phyloP scores from a whole-genome alignment of 768 basidiomycete genomes.

The Agrocybe praecox region DNA sequence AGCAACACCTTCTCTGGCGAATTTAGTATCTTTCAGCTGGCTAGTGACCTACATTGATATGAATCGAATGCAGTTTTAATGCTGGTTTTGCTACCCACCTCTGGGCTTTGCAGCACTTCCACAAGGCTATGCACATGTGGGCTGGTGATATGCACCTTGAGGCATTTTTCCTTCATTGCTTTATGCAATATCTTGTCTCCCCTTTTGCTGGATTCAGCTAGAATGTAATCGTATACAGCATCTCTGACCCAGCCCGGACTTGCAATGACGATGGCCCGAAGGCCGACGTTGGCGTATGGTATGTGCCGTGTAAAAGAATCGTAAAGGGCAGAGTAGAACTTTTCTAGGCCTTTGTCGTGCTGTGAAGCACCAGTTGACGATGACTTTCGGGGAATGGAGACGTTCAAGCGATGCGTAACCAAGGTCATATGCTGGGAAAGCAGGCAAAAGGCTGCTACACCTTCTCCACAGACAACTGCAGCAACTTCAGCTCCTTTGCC shows the following conservation, averaged over 20 bases:
- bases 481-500: conserved; percentile 96
- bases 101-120: conserved; percentile 92
- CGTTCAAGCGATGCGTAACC: conserved; percentile 86
- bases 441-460: conserved; percentile 91
- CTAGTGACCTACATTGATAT: conserved; percentile 55
- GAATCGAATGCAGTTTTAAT: background rate
- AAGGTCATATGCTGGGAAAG: conserved; percentile 97
- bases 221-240: conserved; percentile 80
- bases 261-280: conserved; percentile 93
- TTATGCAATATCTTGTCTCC: conserved; percentile 83
- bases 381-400: conserved; percentile 89
- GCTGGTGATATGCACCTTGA: conserved; percentile 91
- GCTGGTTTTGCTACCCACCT: conserved; percentile 52
- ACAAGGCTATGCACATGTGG: conserved; percentile 95
- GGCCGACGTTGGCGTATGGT: conserved; percentile 69
- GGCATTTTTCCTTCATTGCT: conserved; percentile 77
- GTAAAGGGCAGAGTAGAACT: conserved; percentile 85
- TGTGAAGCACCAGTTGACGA: conserved; percentile 79
- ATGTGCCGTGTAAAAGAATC: conserved; percentile 89
- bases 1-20: conserved; percentile 89
- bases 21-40: conserved; percentile 93
- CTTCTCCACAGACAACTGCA: conserved; percentile 95
- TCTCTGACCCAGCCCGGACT: conserved; percentile 97
- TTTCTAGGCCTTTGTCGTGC: conserved; percentile 88
- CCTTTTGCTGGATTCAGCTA: conserved; percentile 76